Conservation (phyloP, 345 rosid genomes). For the Euphorbia tirucalli region DNA sequence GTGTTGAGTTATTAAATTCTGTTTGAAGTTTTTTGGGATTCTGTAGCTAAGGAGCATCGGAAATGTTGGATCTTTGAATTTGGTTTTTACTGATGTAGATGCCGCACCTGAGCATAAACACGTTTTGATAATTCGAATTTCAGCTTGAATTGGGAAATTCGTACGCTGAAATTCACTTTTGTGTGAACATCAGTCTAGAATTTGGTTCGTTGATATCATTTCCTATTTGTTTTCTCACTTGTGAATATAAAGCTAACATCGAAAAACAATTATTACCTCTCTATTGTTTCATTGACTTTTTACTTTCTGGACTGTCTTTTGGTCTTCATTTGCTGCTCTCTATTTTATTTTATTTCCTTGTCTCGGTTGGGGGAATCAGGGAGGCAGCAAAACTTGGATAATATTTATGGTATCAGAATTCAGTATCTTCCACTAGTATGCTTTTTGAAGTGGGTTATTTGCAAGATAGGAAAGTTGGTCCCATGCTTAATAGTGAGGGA, state of each 20-base stretch:
- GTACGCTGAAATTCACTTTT: not conserved
- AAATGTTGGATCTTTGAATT: constrained; percentile 26
- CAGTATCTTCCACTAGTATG: not conserved
- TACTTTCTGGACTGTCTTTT: not conserved
- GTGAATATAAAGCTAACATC: not conserved
- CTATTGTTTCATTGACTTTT: not conserved
- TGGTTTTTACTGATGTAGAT: not conserved
- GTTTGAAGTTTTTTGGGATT: not conserved
- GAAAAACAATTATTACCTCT: not conserved
- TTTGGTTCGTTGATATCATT: not conserved
- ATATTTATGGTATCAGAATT: not conserved
- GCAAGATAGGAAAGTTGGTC: not conserved
- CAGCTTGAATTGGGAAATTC: not conserved
- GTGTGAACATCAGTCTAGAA: not conserved
- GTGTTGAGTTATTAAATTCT: not conserved
- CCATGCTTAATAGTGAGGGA: not conserved
- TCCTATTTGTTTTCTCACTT: not conserved
- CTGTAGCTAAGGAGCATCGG: constrained; percentile 17
- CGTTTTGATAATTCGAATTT: not conserved
- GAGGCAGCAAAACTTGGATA: not conserved
- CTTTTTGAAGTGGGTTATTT: not conserved
- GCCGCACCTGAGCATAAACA: not conserved
- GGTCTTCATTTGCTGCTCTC: not conserved
- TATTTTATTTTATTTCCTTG: not conserved
- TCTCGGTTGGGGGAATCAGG: not conserved